Conservation (phyloP, 208 protist genomes). For the Leptomonas pyrrhocoris region DNA sequence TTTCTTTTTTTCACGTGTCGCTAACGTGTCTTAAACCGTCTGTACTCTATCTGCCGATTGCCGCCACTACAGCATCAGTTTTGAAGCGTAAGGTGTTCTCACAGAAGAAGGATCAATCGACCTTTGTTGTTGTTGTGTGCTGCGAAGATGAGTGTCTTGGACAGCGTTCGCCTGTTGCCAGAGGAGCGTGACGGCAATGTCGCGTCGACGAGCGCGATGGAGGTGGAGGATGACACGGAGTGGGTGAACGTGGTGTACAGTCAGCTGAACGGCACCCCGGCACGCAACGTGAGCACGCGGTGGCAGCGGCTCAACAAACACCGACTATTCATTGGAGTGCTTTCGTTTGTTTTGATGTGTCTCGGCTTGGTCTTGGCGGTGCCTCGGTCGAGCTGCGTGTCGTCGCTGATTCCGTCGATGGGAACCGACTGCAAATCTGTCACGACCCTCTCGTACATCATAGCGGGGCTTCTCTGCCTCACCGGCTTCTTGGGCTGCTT, state of each 20-base stretch:
- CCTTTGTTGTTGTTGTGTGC: background rate
- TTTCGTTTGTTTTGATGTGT: slow-evolving; percentile 4
- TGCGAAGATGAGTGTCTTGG: slow-evolving; percentile 20
- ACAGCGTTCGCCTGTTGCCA: slow-evolving; percentile 16
- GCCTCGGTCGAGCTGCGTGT: slow-evolving; percentile 17
- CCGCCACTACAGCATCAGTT: too few species aligned
- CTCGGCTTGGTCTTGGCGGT: slow-evolving; percentile 16
- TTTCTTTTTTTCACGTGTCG: too few species aligned
- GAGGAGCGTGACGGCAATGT: slow-evolving; percentile 9
- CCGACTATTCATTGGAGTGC: slow-evolving; percentile 9
- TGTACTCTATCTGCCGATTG: too few species aligned
- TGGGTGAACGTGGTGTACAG: slow-evolving; percentile 54
- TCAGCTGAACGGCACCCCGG: slow-evolving; percentile 30
- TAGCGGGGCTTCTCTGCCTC: slow-evolving; percentile 12
- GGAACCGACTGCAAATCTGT: slow-evolving; percentile 13
- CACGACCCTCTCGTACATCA: slow-evolving; percentile 11
- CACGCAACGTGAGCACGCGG: background rate
- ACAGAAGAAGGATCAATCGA: too few species aligned
- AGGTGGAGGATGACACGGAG: slow-evolving; percentile 38
- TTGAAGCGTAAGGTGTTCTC: too few species aligned
- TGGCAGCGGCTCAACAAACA: slow-evolving; percentile 29
- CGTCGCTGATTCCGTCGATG: slow-evolving; percentile 6
- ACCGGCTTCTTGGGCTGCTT: slow-evolving; percentile 24
- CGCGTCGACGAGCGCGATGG: slow-evolving; percentile 6
- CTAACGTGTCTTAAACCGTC: too few species aligned